Base-by-base conservation (phyloP, 1,284 basidiomycete genomes). In the Wallemia mellicola region DNA sequence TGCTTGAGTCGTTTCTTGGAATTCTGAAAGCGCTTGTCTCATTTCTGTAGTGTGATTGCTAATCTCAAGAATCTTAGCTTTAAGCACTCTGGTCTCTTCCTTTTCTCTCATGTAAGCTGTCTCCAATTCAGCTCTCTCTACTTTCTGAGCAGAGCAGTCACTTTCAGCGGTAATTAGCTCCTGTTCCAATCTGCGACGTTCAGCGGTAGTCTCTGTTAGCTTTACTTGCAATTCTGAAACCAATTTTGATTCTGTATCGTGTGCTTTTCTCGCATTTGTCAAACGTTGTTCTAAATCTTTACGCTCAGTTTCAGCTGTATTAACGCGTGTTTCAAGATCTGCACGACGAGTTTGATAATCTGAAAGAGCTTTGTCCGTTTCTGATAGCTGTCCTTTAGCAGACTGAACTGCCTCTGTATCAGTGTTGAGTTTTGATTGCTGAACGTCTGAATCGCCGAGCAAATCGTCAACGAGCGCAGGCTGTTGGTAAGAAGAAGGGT, bases 81-180 rank as follows among this genome's bases (percentile, higher is more conserved):
- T 83, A 62, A 95, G 72, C 27, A 81, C 85, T 48, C 92, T 76
- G 1, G 86, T 80, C 62, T 96, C 91, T 69, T 99, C 94, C 71
- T 94, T 95, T 70, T 96, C 94, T 28, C 83, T 76, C 64, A 99
- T 69, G 60, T 94, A 76, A 0, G 77, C 72, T 28, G 89, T 86
- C 68, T 95, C 91, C 14, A 95, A 75, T 71, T 98, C 92, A 26
- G 82, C 76, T 73, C 92, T 94, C 71, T 96, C 91, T 24, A 88
- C 79, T 30, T 82, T 77, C 59, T 94, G 69, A 2, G 82, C 89
- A 64, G 84, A 89, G 28, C 98, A 75, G 65, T 95, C 88, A 66
- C 86, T 89, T 71, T 98, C 91, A 2, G 83, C 82, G 57, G 77
- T 76, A 64, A 99, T 98, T 28, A 95, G 73, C 59, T 94, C 83